phyloP scores from a whole-genome alignment of 371 early-diverging fungal species.

The Actinomortierella wolfii region DNA sequence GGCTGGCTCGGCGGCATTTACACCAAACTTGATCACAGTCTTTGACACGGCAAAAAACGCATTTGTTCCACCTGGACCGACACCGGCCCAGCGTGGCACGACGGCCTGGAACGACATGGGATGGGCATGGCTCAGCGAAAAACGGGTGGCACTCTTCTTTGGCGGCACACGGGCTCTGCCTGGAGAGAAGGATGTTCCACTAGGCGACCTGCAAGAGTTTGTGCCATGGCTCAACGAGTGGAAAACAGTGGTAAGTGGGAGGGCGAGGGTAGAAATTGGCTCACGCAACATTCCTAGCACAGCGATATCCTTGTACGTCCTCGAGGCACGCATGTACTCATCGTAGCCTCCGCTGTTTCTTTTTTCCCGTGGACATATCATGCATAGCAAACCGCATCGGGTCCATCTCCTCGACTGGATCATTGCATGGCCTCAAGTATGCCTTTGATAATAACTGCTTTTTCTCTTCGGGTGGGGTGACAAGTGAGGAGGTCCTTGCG shows the following conservation, averaged over 20 bases:
- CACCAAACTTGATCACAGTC: constrained; percentile 14
- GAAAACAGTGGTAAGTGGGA: constrained; percentile 15
- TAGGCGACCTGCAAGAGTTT: constrained; percentile 14
- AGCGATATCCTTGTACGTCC: no score
- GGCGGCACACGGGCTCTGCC: constrained; percentile 28
- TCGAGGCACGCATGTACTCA: no score
- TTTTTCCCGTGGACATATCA: not conserved
- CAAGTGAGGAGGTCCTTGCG: no score
- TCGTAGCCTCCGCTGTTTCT: not conserved
- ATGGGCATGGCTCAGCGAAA: constrained; percentile 23
- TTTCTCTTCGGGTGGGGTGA: no score
- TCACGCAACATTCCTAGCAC: no score
- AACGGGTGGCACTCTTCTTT: constrained; percentile 21
- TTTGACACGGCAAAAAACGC: constrained; percentile 14
- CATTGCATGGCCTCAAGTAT: constrained; percentile 32
- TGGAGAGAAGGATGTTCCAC: not conserved
- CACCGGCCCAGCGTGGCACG: not conserved
- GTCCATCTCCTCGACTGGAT: constrained; percentile 28
- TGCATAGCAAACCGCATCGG: constrained; percentile 13
- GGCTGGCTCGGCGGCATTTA: not conserved
- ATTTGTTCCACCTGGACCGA: not conserved
- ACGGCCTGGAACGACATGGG: constrained; percentile 16
- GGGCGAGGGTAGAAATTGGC: not conserved
- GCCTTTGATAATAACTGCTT: no score
- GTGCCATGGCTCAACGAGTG: constrained; percentile 15